These are phyloP conservation scores for Fusarium duplospermum DNA, from an alignment of 2,329 filamentous ascomycete genomes.

Conservation along the genomic window DNA sequence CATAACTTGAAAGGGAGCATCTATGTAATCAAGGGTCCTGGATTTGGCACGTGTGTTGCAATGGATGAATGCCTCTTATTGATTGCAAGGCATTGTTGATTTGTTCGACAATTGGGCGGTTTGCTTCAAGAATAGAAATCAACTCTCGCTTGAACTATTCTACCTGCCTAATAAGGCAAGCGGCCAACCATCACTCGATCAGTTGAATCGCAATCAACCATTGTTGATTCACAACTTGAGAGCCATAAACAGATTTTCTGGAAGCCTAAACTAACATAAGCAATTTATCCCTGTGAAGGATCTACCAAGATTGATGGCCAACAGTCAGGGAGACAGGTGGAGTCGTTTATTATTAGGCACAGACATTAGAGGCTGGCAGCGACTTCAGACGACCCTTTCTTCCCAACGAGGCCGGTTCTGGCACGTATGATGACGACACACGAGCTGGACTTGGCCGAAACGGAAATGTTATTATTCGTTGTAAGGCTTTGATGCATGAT, in stretches of 20 bases:
- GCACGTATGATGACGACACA: conserved; percentile 45
- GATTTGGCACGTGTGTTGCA: background rate
- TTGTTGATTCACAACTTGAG: background rate
- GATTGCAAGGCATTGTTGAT: background rate
- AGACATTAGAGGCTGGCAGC: conserved; percentile 9
- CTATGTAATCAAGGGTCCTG: background rate
- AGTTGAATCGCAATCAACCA: background rate
- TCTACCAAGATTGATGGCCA: conserved; percentile 10
- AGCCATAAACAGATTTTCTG: background rate
- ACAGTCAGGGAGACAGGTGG: conserved; percentile 14
- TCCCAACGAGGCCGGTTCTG: conserved; percentile 18
- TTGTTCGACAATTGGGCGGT: background rate
- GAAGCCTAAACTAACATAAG: conserved; percentile 2
- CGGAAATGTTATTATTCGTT: conserved; percentile 18
- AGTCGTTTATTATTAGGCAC: conserved; percentile 28
- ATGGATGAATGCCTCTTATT: background rate
- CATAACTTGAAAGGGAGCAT: background rate
- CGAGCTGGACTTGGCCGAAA: conserved; percentile 15
- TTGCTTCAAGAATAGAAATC: background rate
- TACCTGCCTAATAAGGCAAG: background rate
- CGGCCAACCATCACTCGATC: background rate
- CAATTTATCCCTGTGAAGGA: conserved; percentile 15
- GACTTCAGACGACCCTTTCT: conserved; percentile 21
- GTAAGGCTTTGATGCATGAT: conserved; percentile 1
- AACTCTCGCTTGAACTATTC: background rate